Conservation (phyloP, 352 stramenopile genomes). For the Elongisporangium anandrum region DNA sequence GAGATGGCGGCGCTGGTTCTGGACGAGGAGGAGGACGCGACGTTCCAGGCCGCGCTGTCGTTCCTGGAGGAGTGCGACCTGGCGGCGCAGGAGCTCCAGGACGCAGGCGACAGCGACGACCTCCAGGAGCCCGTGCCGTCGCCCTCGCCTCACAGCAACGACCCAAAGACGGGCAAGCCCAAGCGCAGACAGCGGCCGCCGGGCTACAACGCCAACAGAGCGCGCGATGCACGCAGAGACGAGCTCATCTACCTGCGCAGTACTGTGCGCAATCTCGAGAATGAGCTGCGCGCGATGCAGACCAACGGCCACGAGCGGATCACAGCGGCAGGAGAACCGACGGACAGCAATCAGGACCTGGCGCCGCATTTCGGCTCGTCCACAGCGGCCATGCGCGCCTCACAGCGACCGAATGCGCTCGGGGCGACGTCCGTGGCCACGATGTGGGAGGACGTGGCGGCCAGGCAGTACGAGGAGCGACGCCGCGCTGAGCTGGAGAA, state of each 20-base stretch:
- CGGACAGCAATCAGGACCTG: background rate
- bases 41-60: constrained; percentile 35
- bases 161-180: background rate
- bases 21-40: background rate
- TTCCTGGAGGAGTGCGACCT: constrained; percentile 35
- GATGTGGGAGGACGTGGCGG: constrained; percentile 42
- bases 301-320: background rate
- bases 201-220: background rate
- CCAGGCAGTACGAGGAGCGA: constrained; percentile 27
- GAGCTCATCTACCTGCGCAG: constrained; percentile 5
- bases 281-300: constrained; percentile 12
- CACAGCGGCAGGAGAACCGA: background rate
- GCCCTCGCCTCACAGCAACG: background rate
- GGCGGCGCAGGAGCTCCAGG: constrained; percentile 7
- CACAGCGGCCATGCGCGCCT: constrained; percentile 36
- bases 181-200: background rate
- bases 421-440: constrained; percentile 3
- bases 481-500: constrained; percentile 46
- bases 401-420: constrained; percentile 9
- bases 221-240: background rate
- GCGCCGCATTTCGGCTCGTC: constrained; percentile 10
- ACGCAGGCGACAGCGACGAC: constrained; percentile 1
- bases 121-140: background rate
- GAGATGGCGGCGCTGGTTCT: background rate
- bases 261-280: constrained; percentile 11